Percentiles rank a stretch among this genome's conserved stretches.
Evolutionary conservation across 1,284 basidiomycete species (phyloP).

Genomic region (Leccinum griseonigrum): DNA sequence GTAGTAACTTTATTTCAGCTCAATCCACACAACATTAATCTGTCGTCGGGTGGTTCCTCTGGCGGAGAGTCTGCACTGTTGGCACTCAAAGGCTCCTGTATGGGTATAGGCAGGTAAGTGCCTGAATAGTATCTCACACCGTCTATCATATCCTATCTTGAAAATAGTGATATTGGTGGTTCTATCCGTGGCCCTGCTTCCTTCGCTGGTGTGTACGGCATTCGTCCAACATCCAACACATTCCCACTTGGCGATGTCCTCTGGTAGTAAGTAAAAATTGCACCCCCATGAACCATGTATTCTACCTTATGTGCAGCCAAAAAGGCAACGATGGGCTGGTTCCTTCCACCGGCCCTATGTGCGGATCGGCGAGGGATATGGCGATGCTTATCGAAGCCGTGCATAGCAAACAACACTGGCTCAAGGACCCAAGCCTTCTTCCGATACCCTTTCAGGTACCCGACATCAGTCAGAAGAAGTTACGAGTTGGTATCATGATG

Average conservation of each 20-base stretch:
- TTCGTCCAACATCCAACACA: conserved; percentile 45
- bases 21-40: conserved; percentile 46
- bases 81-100: conserved; percentile 44
- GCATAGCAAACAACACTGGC: conserved; percentile 40
- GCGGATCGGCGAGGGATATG: conserved; percentile 43
- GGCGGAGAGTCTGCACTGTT: conserved; percentile 56
- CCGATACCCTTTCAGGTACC: conserved; percentile 38
- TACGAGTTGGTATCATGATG: conserved; percentile 45
- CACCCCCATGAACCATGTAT: conserved; percentile 26
- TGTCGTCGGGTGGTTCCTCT: conserved; percentile 47
- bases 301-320: conserved; percentile 24
- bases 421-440: conserved; percentile 39
- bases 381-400: conserved; percentile 40
- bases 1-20: conserved; percentile 17
- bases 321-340: conserved; percentile 36
- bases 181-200: conserved; percentile 42
- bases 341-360: conserved; percentile 35
- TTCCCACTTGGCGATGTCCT: conserved; percentile 31
- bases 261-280: conserved; percentile 28
- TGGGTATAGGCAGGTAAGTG: conserved; percentile 53
- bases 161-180: conserved; percentile 27
- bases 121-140: not conserved
- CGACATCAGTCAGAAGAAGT: conserved; percentile 24
- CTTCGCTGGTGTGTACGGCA: conserved; percentile 42
- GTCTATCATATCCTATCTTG: not conserved